Base-by-base conservation (phyloP, 768 basidiomycete genomes). In the Boletus subcaerulescens region DNA sequence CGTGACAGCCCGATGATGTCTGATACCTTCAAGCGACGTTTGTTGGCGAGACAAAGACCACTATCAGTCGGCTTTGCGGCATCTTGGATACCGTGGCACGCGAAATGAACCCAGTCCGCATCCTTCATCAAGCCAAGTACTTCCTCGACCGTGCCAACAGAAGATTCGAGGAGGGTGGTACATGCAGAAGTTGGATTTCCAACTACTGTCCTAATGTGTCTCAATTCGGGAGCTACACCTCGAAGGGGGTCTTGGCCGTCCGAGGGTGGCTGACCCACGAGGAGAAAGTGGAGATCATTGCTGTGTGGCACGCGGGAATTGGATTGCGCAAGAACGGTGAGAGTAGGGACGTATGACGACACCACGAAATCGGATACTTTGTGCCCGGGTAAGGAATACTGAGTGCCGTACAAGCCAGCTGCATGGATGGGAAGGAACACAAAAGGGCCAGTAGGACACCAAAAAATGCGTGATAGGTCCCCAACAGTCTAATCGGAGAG, bases 211-310 rank as follows among this genome's bases (percentile, higher is more conserved):
- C n/a, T 47, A 31, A 20, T 70, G 66, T 50, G 69, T 70, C 38
- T 60, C 70, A 50, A 60, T 60, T 53, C 54, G 1, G 56, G 55
- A 14, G 58, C 45, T 6, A 57, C 44, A 18, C 55, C 57, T 3
- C 50, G 60, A 5, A 68, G 52, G 20, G 35, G 39, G 9, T 1
- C 3, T 12, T 41, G 46, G 2, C 59, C 60, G 17, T 56, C 60
- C 2, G 67, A 51, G 0, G 45, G n/a, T n/a, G n/a, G n/a, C n/a
- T n/a, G n/a, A n/a, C n/a, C n/a, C n/a, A n/a, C n/a, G n/a, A n/a
- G n/a, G n/a, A n/a, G n/a, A n/a, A n/a, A n/a, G n/a, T n/a, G n/a
- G n/a, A n/a, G n/a, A n/a, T n/a, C n/a, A n/a, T n/a, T n/a, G n/a
- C n/a, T n/a, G n/a, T n/a, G n/a, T n/a, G n/a, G n/a, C n/a, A n/a